Conservation (phyloP, 2,329 filamentous ascomycete species). For the Fusarium vanettenii region DNA sequence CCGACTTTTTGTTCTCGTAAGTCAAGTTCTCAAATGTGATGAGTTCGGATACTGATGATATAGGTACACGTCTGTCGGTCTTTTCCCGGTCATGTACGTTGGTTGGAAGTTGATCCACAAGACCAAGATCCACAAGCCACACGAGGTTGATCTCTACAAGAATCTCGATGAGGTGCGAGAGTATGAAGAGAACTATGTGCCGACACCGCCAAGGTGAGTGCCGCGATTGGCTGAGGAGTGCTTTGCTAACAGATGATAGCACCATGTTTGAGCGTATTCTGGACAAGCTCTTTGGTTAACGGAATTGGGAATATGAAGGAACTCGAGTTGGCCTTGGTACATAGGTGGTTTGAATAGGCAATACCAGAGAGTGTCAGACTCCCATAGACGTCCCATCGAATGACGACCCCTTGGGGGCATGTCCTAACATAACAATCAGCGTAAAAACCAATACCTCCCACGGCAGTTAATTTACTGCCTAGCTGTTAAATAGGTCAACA, state of each 20-base stretch:
- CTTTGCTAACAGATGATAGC: conserved; percentile 14
- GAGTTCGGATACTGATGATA: not conserved
- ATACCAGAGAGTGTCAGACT: not conserved
- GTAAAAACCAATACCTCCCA: not conserved
- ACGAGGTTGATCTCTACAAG: conserved; percentile 71
- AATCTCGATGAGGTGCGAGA: conserved; percentile 76
- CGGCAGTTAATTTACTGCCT: not conserved
- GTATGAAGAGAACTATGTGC: conserved; percentile 71
- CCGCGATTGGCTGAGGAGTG: not conserved
- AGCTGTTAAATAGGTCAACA: not conserved
- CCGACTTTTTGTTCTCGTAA: conserved; percentile 78
- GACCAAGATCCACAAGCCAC: conserved; percentile 66
- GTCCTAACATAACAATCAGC: not conserved
- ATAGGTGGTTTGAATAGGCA: not conserved
- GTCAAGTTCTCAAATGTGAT: conserved; percentile 36
- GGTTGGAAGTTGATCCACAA: conserved; percentile 78
- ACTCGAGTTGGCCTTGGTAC: not conserved
- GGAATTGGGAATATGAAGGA: not conserved
- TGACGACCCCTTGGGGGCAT: not conserved
- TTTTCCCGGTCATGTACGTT: conserved; percentile 76
- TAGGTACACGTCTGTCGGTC: conserved; percentile 76
- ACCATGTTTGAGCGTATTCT: conserved; percentile 32
- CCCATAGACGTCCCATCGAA: not conserved
- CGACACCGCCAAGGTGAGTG: conserved; percentile 63
- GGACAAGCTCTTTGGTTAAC: conserved; percentile 33